A percentile compares a stretch with the other conserved stretches of the same genome.
These are phyloP conservation scores for Striga hermonthica DNA, from an alignment of 305 asterid genomes.

Conservation along the genomic window DNA sequence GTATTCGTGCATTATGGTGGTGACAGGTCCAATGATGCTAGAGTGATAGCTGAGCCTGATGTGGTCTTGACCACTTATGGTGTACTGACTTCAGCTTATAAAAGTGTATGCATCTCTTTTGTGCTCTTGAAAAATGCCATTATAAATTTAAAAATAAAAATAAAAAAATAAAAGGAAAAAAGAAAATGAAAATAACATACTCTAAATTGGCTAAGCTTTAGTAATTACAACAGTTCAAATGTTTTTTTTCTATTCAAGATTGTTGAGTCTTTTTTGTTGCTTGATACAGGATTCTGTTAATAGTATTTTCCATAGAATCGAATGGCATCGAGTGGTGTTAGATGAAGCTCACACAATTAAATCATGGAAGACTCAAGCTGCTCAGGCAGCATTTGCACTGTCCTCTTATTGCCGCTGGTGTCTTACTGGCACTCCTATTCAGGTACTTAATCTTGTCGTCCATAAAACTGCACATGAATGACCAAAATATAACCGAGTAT, in stretches of 20 bases:
- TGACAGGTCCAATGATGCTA: slow-evolving; percentile 52
- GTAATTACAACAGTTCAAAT: no score
- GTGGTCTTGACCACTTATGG: slow-evolving; percentile 87
- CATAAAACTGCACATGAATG: no score
- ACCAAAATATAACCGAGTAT: no score
- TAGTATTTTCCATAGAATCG: slow-evolving; percentile 75
- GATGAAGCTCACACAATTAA: slow-evolving; percentile 91
- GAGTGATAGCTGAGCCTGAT: slow-evolving; percentile 60
- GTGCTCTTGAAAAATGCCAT: slow-evolving; percentile 22
- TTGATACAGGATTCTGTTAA: slow-evolving; percentile 43
- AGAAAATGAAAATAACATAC: not conserved
- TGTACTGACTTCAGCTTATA: slow-evolving; percentile 56
- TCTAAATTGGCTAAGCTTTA: no score
- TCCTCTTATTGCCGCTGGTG: slow-evolving; percentile 80
- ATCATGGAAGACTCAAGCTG: slow-evolving; percentile 58
- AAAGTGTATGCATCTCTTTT: slow-evolving; percentile 44
- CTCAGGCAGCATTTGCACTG: slow-evolving; percentile 71
- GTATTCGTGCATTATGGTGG: slow-evolving; percentile 74
- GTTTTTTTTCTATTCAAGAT: not conserved
- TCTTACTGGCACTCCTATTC: slow-evolving; percentile 87
- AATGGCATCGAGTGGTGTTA: slow-evolving; percentile 78
- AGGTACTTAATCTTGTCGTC: slow-evolving; percentile 38
- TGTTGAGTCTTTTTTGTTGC: slow-evolving; percentile 7
- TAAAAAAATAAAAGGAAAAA: not conserved
- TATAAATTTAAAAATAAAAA: not conserved